These are phyloP conservation scores for Fusarium coicis DNA, from an alignment of 2,329 filamentous ascomycete genomes.

Conservation along the genomic window DNA sequence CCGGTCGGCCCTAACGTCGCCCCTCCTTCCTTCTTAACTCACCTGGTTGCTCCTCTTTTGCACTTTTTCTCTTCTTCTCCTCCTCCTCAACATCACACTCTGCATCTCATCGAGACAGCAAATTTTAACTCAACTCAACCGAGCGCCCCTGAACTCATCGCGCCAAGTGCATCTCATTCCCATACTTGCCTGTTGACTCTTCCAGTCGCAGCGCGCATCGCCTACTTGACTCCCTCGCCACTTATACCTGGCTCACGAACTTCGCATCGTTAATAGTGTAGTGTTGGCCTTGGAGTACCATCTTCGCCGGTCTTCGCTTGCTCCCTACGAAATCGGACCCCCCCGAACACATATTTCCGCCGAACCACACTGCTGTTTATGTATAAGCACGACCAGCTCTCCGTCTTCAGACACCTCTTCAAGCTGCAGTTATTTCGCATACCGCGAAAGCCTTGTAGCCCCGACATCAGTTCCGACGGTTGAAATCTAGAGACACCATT, in stretches of 20 bases:
- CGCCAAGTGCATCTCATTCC: conserved; percentile 35
- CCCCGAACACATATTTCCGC: conserved; percentile 47
- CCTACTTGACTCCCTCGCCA: conserved; percentile 16
- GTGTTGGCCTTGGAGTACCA: conserved; percentile 25
- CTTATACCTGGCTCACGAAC: conserved; percentile 11
- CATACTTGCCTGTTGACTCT: conserved; percentile 42
- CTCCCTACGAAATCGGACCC: conserved; percentile 33
- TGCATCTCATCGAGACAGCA: conserved; percentile 43
- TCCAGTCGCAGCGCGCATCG: conserved; percentile 43
- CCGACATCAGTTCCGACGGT: conserved; percentile 90
- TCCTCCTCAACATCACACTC: conserved; percentile 37
- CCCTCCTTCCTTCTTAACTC: conserved; percentile 39
- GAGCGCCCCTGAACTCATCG: conserved; percentile 23
- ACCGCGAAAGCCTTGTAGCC: conserved; percentile 92
- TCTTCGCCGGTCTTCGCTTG: conserved; percentile 28
- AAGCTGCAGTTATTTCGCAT: conserved; percentile 98
- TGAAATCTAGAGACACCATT: conserved; percentile 67
- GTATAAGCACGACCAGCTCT: conserved; percentile 94
- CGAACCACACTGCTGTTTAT: conserved; percentile 76
- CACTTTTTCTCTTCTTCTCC: conserved; percentile 29
- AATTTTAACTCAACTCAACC: conserved; percentile 9
- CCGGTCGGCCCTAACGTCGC: conserved; percentile 44
- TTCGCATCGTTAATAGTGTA: conserved; percentile 22
- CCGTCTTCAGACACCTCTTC: conserved; percentile 95
- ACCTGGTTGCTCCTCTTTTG: conserved; percentile 34